Percentiles rank a stretch among this genome's conserved stretches.
Evolutionary conservation across 2,329 filamentous ascomycete genomes (phyloP).

Genomic region (Ophiostoma sp.): DNA sequence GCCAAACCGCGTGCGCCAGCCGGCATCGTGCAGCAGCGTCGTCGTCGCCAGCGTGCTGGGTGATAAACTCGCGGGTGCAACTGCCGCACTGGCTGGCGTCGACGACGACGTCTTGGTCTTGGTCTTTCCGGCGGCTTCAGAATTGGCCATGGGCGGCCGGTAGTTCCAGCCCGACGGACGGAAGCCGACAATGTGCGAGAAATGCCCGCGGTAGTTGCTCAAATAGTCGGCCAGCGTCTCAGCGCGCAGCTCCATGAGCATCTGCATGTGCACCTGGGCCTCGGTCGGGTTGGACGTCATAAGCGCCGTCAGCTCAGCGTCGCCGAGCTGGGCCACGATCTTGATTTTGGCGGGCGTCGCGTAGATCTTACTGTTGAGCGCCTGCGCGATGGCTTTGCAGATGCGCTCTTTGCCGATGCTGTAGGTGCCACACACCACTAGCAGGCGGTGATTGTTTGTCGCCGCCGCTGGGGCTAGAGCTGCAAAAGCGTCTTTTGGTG

Average conservation of each 20-base stretch:
- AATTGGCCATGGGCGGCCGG: constrained; percentile 45
- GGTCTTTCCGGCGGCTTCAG: background rate
- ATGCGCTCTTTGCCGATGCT: constrained; percentile 97
- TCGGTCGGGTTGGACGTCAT: constrained; percentile 75
- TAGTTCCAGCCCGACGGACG: constrained; percentile 94
- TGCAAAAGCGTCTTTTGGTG: constrained; percentile 26
- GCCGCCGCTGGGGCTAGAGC: constrained; percentile 25
- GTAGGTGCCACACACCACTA: constrained; percentile 94
- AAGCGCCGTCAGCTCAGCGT: constrained; percentile 69
- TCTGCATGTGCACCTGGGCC: constrained; percentile 97
- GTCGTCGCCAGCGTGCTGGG: constrained; percentile 48
- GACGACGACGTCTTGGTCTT: background rate
- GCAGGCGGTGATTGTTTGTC: constrained; percentile 49
- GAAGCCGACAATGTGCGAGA: constrained; percentile 83
- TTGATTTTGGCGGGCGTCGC: constrained; percentile 76
- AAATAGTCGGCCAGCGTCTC: constrained; percentile 91
- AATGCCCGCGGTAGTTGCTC: constrained; percentile 70
- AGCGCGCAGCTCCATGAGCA: constrained; percentile 84
- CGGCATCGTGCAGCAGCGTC: constrained; percentile 51
- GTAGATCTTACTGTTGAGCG: constrained; percentile 82
- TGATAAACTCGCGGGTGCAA: constrained; percentile 50
- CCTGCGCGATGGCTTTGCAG: constrained; percentile 84
- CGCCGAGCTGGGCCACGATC: constrained; percentile 79
- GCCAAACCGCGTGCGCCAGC: constrained; percentile 71
- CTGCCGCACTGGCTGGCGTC: constrained; percentile 33